These are phyloP conservation scores for Penicillium sumatraense DNA, from an alignment of 2,329 filamentous ascomycete genomes.

Conservation along the genomic window DNA sequence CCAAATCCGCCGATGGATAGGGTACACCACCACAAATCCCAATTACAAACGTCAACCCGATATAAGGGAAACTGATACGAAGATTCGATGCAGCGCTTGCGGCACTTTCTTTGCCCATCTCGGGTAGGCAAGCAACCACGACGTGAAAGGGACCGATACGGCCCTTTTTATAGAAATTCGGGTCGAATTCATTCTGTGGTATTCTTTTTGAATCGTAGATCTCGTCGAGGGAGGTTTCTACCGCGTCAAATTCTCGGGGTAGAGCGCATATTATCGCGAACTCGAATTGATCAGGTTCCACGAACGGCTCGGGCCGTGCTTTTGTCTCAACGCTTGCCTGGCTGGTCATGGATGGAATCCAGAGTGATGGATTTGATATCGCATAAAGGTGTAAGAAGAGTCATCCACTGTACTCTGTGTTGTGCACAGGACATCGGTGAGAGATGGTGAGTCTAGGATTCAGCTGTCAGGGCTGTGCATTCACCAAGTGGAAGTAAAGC, in stretches of 20 bases:
- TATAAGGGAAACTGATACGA: background rate
- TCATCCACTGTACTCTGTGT: background rate
- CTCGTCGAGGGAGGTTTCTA: slow-evolving; percentile 5
- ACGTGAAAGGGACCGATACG: background rate
- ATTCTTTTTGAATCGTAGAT: background rate
- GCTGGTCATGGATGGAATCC: background rate
- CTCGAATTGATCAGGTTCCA: background rate
- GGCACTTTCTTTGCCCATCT: slow-evolving; percentile 3
- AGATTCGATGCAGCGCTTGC: slow-evolving; percentile 1
- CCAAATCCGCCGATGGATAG: background rate
- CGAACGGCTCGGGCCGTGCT: background rate
- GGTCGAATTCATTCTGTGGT: background rate
- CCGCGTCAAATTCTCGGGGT: slow-evolving; percentile 1
- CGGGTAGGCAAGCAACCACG: background rate
- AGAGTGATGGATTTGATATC: background rate
- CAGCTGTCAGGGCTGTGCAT: background rate
- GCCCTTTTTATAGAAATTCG: background rate
- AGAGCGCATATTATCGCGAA: slow-evolving; percentile 10
- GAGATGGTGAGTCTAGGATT: background rate
- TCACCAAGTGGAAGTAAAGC: too few relatives aligned
- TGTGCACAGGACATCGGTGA: background rate
- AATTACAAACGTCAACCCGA: slow-evolving; percentile 1
- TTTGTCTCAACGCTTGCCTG: background rate
- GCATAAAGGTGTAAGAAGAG: too few relatives aligned
- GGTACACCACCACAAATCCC: slow-evolving; percentile 6